Evolutionary conservation across 371 early-diverging fungal genomes (phyloP).

Genomic region (Dentiscutata heterogama): DNA sequence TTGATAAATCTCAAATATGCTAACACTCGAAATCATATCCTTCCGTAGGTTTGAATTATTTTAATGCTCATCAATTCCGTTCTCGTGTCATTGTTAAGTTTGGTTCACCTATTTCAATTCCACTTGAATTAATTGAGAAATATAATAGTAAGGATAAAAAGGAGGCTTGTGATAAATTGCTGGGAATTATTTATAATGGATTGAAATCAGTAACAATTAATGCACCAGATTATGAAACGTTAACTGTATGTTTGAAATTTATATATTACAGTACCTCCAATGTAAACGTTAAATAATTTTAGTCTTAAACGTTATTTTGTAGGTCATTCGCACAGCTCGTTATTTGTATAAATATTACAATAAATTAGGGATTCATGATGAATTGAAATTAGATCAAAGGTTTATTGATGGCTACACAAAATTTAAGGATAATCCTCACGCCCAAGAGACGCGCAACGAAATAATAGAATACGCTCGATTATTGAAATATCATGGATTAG

Average conservation of each 20-base stretch:
- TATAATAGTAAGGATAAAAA: constrained; percentile 91
- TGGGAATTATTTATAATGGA: constrained; percentile 80
- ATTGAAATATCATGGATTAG: too few relatives aligned
- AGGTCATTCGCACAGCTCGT: too few relatives aligned
- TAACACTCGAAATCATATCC: not conserved
- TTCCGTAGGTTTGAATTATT: constrained; percentile 87
- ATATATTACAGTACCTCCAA: not conserved
- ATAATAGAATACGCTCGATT: too few relatives aligned
- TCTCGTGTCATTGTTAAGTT: constrained; percentile 96
- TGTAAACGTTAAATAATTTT: too few relatives aligned
- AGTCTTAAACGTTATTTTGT: too few relatives aligned
- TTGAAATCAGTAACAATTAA: constrained; percentile 90
- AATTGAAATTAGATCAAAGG: too few relatives aligned
- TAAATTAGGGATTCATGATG: too few relatives aligned
- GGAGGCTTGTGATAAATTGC: constrained; percentile 77
- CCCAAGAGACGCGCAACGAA: too few relatives aligned
- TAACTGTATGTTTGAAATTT: constrained; percentile 56
- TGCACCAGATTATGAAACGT: constrained; percentile 86
- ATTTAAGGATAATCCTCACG: too few relatives aligned
- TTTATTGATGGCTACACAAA: too few relatives aligned
- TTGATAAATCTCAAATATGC: not conserved
- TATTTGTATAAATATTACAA: too few relatives aligned
- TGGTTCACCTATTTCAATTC: constrained; percentile 87
- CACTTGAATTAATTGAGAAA: constrained; percentile 76
- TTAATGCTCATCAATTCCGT: constrained; percentile 95